These are phyloP conservation scores for Kwoniella sp. DNA, from an alignment of 768 basidiomycete genomes.

Conservation along the genomic window DNA sequence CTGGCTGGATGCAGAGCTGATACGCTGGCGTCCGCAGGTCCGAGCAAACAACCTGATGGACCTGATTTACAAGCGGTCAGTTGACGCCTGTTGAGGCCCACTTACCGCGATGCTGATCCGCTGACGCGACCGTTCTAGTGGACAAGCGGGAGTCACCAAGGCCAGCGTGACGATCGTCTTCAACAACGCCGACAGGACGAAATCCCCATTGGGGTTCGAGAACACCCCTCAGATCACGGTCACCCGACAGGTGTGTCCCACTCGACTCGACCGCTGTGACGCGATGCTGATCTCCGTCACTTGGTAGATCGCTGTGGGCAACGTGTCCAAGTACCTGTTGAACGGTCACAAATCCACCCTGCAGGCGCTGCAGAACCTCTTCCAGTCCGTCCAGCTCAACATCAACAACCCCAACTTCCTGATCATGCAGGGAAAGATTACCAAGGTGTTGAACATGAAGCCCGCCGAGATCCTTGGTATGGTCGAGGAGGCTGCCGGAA, in stretches of 20 bases:
- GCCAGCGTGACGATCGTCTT: conserved; percentile 98
- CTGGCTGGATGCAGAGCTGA: background rate
- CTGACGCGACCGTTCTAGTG: conserved; percentile 46
- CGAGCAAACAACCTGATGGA: conserved; percentile 79
- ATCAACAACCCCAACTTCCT: conserved; percentile 99
- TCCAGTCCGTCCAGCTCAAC: conserved; percentile 95
- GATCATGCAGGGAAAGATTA: conserved; percentile 99
- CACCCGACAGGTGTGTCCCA: conserved; percentile 74
- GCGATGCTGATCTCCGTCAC: background rate
- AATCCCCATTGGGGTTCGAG: conserved; percentile 76
- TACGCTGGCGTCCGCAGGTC: conserved; percentile 22
- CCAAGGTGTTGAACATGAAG: conserved; percentile 97
- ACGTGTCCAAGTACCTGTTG: conserved; percentile 86
- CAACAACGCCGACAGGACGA: conserved; percentile 85
- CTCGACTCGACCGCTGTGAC: background rate
- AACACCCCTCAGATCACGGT: conserved; percentile 85
- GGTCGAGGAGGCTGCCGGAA: conserved; percentile 98
- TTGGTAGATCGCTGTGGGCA: conserved; percentile 80
- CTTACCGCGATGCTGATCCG: background rate
- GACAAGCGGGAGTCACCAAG: conserved; percentile 93
- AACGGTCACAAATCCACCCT: conserved; percentile 93
- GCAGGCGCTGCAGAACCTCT: conserved; percentile 77
- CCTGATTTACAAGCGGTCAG: conserved; percentile 87
- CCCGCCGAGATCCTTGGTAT: conserved; percentile 96
- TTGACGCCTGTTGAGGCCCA: background rate